Evolutionary conservation across 176 grass and related monocot genomes (phyloP).

Genomic region (Avena sativa): DNA sequence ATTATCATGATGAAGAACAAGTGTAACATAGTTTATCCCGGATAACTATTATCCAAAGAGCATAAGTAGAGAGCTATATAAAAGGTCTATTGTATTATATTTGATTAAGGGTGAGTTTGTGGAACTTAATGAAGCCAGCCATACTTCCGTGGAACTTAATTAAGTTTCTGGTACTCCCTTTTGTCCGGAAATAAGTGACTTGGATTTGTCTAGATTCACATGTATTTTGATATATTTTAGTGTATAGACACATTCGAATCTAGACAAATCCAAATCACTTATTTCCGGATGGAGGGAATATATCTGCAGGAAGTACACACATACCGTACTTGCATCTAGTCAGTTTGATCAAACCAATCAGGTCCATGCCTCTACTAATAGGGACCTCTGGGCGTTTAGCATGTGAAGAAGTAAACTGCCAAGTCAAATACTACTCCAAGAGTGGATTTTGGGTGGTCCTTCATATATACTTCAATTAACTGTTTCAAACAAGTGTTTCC

Average conservation of each 20-base stretch:
- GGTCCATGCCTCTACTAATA: slow-evolving; percentile 14
- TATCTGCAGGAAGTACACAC: slow-evolving; percentile 3
- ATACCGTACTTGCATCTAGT: slow-evolving; percentile 1
- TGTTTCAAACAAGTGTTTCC: slow-evolving; percentile 1
- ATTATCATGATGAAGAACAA: slow-evolving; percentile 11
- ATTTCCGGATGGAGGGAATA: not conserved
- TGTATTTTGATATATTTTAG: no score
- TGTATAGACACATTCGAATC: no score
- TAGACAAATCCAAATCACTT: no score
- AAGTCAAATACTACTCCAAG: slow-evolving; percentile 4
- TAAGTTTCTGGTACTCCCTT: not conserved
- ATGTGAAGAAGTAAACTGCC: slow-evolving; percentile 26
- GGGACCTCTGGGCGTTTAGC: not conserved
- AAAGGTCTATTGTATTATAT: slow-evolving; percentile 25
- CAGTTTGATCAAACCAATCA: slow-evolving; percentile 1
- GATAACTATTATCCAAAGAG: slow-evolving; percentile 18
- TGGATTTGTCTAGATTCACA: no score
- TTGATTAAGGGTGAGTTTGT: slow-evolving; percentile 24
- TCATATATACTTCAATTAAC: not conserved
- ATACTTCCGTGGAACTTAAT: slow-evolving; percentile 16
- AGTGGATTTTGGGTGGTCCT: not conserved
- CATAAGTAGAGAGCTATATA: not conserved
- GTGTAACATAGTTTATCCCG: slow-evolving; percentile 24
- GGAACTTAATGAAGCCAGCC: not conserved
- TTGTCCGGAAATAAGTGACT: no score